Base-by-base conservation (phyloP, 257 asterid genomes). In the Galeopsis tetrahit region DNA sequence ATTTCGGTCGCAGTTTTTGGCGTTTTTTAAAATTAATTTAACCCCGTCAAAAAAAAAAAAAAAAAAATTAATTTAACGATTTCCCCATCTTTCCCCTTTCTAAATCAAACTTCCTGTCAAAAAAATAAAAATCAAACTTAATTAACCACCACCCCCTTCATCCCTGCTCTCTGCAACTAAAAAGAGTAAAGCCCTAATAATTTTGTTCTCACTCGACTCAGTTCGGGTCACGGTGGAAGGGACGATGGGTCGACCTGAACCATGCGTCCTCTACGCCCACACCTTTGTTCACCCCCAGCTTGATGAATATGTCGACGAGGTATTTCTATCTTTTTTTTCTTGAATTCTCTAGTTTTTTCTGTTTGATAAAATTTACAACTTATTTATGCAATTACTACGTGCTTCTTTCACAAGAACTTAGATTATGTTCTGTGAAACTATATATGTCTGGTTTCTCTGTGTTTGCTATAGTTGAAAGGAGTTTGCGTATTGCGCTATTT, bases 231-330 rank as follows among this genome's bases (percentile, higher is more conserved):
- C 66, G 57, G 77, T 60, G 64, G 56, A 70, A 56, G 69, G 36
- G 64, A 66, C 66, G 21, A 82, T 94, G 97, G 97, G 96, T 70
- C 93, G 97, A 43, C 93, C 97, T 10, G 97, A 89, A 71, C 95
- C 97, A 55, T 84, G 89, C 71, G 97, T 91, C 75, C 89, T 94
- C 82, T 94, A 89, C 74, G 90, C 95, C 35, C 99, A 91, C 78
- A 86, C 97, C 31, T 94, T 94, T 69, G 84, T 78, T 65, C 99
- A 94, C 61, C 75, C 82, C 31, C 70, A 72, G 48, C 70, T 78
- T 8, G 82, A 78, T 61, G 82, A 78, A 66, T 91, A 84, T 67
- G 97, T 94, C 32, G 99, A 91, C 79, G 99, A 94, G 99, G 97
- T 94, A 76, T 49, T 7, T 10, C 8, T 68, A 11, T 38, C 6